phyloP scores from a whole-genome alignment of 306 rosid species.

The Cucumis hystrix region DNA sequence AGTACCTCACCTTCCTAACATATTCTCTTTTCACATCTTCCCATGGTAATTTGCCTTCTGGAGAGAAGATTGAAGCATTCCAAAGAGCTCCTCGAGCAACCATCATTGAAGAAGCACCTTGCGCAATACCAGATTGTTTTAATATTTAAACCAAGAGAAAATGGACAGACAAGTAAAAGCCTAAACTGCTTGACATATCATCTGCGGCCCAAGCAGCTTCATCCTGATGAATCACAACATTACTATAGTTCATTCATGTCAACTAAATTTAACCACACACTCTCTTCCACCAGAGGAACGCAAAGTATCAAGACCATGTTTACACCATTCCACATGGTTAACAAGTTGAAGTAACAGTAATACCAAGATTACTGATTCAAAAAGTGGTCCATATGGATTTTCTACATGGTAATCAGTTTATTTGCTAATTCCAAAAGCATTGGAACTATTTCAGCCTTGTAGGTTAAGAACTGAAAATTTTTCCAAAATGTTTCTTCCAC shows the following conservation, averaged over 20 bases:
- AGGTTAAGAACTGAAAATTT: not conserved
- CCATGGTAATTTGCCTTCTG: slow-evolving; percentile 37
- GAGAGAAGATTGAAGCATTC: slow-evolving; percentile 82
- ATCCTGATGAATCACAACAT: not conserved
- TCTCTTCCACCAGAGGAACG: not conserved
- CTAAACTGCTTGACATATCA: not conserved
- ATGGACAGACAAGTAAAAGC: not conserved
- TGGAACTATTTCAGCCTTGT: not conserved
- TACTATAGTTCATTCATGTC: not conserved
- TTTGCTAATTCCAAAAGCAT: not conserved
- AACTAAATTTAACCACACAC: not conserved
- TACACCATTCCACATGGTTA: not conserved
- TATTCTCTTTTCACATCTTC: slow-evolving; percentile 65
- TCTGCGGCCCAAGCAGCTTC: not conserved
- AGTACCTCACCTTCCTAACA: slow-evolving; percentile 46
- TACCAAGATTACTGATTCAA: not conserved
- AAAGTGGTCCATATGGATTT: too few relatives aligned
- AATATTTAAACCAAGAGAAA: not conserved
- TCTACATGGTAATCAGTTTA: not conserved
- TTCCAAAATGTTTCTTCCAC: not conserved
- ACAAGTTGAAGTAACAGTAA: not conserved
- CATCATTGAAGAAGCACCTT: slow-evolving; percentile 82
- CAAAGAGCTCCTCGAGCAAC: slow-evolving; percentile 94
- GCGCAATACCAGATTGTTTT: slow-evolving; percentile 1
- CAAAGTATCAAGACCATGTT: not conserved